These are phyloP conservation scores for Xylariales sp. DNA, from an alignment of 2,329 filamentous ascomycete species.

Conservation along the genomic window DNA sequence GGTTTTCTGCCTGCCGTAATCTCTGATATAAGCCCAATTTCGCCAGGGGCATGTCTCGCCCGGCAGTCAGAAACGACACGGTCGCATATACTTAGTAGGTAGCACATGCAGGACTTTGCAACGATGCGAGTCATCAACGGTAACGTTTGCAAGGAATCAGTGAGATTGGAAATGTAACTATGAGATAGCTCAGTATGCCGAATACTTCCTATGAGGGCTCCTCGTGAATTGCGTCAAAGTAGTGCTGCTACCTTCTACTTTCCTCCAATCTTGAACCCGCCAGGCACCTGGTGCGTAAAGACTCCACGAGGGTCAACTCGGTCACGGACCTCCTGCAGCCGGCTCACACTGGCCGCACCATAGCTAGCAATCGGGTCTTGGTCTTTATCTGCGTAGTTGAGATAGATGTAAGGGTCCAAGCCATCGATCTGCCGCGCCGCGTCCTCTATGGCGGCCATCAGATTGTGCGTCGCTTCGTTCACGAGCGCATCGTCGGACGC, in stretches of 20 bases:
- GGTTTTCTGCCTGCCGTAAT: too few species aligned
- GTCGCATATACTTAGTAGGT: too few species aligned
- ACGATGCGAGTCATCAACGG: too few species aligned
- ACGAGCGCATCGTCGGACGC: constrained; percentile 2
- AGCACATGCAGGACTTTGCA: too few species aligned
- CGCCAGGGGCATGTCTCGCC: too few species aligned
- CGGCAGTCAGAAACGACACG: too few species aligned
- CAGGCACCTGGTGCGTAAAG: constrained; percentile 13
- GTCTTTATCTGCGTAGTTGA: constrained; percentile 12
- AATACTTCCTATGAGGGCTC: too few species aligned
- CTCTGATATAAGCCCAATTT: too few species aligned
- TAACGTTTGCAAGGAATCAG: too few species aligned
- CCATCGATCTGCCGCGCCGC: neutral
- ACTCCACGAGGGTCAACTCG: constrained; percentile 1
- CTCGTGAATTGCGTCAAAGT: too few species aligned
- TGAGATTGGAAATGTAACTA: too few species aligned
- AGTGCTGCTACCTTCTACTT: neutral
- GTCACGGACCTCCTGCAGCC: neutral
- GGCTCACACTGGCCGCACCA: neutral
- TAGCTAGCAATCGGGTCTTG: constrained; percentile 24
- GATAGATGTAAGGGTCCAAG: constrained; percentile 15
- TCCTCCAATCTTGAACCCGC: constrained; percentile 18
- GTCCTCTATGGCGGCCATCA: neutral
- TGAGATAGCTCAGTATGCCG: too few species aligned
- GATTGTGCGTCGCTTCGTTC: neutral